Percentiles rank a stretch among this genome's conserved stretches.
Evolutionary conservation across 2,329 filamentous ascomycete species (phyloP).

Genomic region (Chrysoporthe deuterocubensis): DNA sequence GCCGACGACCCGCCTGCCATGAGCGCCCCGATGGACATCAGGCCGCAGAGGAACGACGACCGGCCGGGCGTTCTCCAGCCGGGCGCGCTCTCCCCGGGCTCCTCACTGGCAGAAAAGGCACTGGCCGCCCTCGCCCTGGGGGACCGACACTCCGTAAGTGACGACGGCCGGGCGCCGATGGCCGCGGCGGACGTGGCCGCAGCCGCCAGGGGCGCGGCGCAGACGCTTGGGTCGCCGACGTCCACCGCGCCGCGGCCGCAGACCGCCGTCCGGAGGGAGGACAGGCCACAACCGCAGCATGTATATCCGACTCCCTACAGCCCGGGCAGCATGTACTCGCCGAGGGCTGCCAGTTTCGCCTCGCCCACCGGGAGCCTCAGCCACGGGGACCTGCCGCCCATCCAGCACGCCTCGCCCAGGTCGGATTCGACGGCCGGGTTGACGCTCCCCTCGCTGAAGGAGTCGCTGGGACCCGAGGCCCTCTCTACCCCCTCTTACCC

Average conservation of each 20-base stretch:
- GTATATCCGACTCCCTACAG: too few species aligned
- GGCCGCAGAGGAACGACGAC: constrained; percentile 26
- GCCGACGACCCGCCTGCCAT: constrained; percentile 18
- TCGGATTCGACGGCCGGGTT: constrained; percentile 43
- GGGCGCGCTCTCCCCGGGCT: constrained; percentile 32
- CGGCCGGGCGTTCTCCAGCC: not conserved
- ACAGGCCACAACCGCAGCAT: constrained; percentile 17
- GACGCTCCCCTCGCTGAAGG: constrained; percentile 44
- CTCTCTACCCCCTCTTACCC: constrained; percentile 29
- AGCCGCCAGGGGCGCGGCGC: constrained; percentile 15
- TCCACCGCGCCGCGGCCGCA: constrained; percentile 15
- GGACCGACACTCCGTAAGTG: constrained; percentile 25
- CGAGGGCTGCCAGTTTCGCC: constrained; percentile 26
- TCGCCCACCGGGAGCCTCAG: constrained; percentile 30
- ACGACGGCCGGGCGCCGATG: constrained; percentile 32
- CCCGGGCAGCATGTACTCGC: constrained; percentile 17
- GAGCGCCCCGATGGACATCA: constrained; percentile 32
- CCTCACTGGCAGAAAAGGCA: constrained; percentile 37
- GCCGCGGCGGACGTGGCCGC: constrained; percentile 29
- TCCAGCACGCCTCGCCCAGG: constrained; percentile 44
- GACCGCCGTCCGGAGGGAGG: constrained; percentile 21
- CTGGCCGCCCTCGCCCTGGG: constrained; percentile 34
- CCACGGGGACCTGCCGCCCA: constrained; percentile 36
- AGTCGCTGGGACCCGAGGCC: constrained; percentile 37
- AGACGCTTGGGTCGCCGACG: constrained; percentile 9